Base-by-base conservation (phyloP, 148 eudicot genomes). In the Rhododendron simsii region DNA sequence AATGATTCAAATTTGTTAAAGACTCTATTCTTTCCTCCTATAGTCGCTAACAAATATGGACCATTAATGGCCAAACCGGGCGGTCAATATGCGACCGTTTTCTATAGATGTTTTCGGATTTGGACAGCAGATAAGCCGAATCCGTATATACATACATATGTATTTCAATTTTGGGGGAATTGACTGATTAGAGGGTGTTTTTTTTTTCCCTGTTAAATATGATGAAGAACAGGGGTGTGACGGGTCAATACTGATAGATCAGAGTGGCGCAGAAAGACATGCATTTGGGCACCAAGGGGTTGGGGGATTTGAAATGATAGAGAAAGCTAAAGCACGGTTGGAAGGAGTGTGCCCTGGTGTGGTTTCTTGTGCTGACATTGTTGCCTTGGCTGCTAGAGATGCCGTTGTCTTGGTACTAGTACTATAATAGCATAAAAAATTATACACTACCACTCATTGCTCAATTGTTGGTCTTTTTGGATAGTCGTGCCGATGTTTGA, bases 371-470 rank as follows among this genome's bases (percentile, higher is more conserved):
- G 87, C 96, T 0, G 96, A 94, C 45, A 92, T 94, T 35, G 93
- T 94, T 3, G 94, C 96, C 83, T 55, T 94, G 87, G 93, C 93
- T 63, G 96, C 96, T 61, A 88, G 96, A 89, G 96, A 94, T 88
- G 94, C 94, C 78, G 86, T 94, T 13, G 88, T 86, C 39, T 77
- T 89, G 91, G 96, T 93, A 93, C 47, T 76, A 44, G 1, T 55
- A 47, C 53, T 50, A 50, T 50, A 50, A 50, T 50, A 50, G 53
- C 14, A 11, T 48, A 48, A 5, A 0, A 39, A 5, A 41, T 41
- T 41, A 41, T 0, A 0, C 45, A 41, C 45, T 41, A 0, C 45
- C 8, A 5, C 45, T 41, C 45, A 41, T 0, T 41, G 45, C 7
- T 41, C 45, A 1, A 41, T 41, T 41, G 45, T 41, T 41, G 45